These are phyloP conservation scores for Globisporangium spinosum DNA, from an alignment of 352 stramenopile genomes.

Conservation along the genomic window DNA sequence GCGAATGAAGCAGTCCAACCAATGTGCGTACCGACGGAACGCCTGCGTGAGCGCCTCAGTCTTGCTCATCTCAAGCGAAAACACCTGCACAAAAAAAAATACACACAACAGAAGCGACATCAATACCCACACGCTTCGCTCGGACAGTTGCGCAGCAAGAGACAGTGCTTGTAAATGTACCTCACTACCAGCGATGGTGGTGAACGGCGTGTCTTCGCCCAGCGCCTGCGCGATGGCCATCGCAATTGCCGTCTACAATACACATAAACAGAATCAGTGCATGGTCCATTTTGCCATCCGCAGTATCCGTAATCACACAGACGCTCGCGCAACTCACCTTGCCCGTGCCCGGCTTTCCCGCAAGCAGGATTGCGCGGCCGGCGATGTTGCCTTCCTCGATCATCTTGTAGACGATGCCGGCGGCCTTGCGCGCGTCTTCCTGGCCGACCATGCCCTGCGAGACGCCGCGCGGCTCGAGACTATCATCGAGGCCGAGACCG, in stretches of 20 bases:
- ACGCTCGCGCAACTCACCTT: slow-evolving; percentile 44
- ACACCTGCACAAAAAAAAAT: slow-evolving; percentile 62
- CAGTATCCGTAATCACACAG: neutral
- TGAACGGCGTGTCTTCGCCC: slow-evolving; percentile 98
- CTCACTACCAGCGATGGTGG: slow-evolving; percentile 96
- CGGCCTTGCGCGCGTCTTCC: slow-evolving; percentile 89
- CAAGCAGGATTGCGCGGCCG: slow-evolving; percentile 94
- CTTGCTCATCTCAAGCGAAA: slow-evolving; percentile 99
- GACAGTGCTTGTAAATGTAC: slow-evolving; percentile 7
- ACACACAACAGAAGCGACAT: neutral
- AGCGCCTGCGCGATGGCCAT: slow-evolving; percentile 98
- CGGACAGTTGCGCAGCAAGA: neutral
- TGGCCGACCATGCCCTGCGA: slow-evolving; percentile 98
- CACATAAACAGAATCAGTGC: neutral
- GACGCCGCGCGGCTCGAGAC: slow-evolving; percentile 91
- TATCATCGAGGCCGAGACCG: slow-evolving; percentile 96
- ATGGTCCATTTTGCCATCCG: neutral
- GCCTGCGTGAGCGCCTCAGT: slow-evolving; percentile 99
- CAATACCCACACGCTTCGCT: neutral
- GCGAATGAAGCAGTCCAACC: neutral
- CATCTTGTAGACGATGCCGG: slow-evolving; percentile 97
- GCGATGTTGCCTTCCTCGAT: slow-evolving; percentile 98
- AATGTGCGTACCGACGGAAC: slow-evolving; percentile 68
- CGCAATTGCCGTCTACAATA: slow-evolving; percentile 92
- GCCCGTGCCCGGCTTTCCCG: slow-evolving; percentile 94